These are phyloP conservation scores for Cladophialophora psammophila DNA, from an alignment of 2,329 filamentous ascomycete genomes.

Conservation along the genomic window DNA sequence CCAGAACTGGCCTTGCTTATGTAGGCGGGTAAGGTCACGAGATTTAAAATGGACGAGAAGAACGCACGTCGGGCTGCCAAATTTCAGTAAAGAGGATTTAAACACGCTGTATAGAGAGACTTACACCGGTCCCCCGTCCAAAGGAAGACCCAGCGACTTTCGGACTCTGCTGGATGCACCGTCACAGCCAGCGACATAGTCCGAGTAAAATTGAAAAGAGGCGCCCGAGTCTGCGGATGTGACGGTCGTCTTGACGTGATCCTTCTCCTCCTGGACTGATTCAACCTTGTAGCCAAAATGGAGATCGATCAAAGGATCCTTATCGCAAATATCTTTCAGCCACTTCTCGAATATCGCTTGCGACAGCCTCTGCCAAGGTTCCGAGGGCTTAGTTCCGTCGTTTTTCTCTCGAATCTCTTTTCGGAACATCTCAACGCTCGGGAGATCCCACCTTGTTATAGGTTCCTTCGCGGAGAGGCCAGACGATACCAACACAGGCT, in stretches of 20 bases:
- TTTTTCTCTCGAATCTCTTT: conserved; percentile 41
- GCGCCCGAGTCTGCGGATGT: conserved; percentile 33
- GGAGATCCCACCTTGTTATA: conserved; percentile 27
- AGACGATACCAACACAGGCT: conserved; percentile 18
- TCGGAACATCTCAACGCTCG: conserved; percentile 32
- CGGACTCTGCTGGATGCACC: conserved; percentile 42
- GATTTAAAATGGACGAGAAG: conserved; percentile 47
- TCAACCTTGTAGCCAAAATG: conserved; percentile 43
- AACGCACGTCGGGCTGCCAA: conserved; percentile 37
- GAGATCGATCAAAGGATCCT: conserved; percentile 41
- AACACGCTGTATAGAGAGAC: conserved; percentile 16
- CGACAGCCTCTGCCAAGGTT: conserved; percentile 47
- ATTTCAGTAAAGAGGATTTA: conserved; percentile 6
- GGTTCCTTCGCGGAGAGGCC: conserved; percentile 21
- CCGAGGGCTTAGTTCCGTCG: conserved; percentile 45
- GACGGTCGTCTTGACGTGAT: conserved; percentile 36
- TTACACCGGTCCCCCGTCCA: conserved; percentile 44
- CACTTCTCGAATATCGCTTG: conserved; percentile 48
- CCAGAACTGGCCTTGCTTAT: conserved; percentile 45
- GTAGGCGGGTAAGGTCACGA: conserved; percentile 39
- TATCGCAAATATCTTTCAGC: conserved; percentile 42
- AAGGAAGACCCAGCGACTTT: conserved; percentile 37
- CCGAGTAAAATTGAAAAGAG: conserved; percentile 31
- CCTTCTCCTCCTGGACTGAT: conserved; percentile 33
- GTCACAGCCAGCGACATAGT: conserved; percentile 45